Evolutionary conservation across 768 basidiomycete species (phyloP).

Genomic region (Neoboletus magnificus): DNA sequence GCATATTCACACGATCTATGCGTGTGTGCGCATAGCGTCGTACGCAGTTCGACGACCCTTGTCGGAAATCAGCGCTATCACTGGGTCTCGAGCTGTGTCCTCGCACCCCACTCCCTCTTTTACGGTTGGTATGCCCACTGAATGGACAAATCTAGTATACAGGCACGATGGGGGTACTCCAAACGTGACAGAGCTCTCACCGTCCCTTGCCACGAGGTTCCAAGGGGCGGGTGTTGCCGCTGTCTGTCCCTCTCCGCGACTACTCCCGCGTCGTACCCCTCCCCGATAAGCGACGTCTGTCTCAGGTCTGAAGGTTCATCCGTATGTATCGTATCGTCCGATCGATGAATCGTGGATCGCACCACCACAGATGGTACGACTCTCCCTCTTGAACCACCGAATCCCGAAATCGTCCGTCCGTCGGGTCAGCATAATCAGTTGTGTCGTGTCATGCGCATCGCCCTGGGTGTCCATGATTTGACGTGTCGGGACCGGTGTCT

Average conservation of each 20-base stretch:
- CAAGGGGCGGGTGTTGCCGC: not conserved
- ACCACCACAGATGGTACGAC: not conserved
- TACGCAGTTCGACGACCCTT: not conserved
- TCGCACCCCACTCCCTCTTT: not conserved
- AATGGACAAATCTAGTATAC: not conserved
- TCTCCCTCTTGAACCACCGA: not conserved
- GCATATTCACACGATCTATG: slow-evolving; percentile 5
- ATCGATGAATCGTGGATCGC: slow-evolving; percentile 6
- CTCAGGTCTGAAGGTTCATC: slow-evolving; percentile 1
- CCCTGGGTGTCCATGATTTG: not conserved
- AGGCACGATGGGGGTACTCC: not conserved
- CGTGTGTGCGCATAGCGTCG: not conserved
- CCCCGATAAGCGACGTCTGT: slow-evolving; percentile 4
- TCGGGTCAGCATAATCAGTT: not conserved
- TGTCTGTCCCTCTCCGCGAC: not conserved
- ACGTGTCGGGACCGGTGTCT: not conserved
- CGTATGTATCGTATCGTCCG: not conserved
- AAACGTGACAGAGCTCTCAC: slow-evolving; percentile 12
- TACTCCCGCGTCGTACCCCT: not conserved
- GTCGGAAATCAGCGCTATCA: not conserved
- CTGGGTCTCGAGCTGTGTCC: not conserved
- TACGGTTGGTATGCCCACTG: not conserved
- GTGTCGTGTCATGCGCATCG: not conserved
- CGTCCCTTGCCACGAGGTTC: not conserved
- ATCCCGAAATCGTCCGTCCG: not conserved